phyloP scores from a whole-genome alignment of 2,329 filamentous ascomycete genomes.

The Epicoccum nigrum region DNA sequence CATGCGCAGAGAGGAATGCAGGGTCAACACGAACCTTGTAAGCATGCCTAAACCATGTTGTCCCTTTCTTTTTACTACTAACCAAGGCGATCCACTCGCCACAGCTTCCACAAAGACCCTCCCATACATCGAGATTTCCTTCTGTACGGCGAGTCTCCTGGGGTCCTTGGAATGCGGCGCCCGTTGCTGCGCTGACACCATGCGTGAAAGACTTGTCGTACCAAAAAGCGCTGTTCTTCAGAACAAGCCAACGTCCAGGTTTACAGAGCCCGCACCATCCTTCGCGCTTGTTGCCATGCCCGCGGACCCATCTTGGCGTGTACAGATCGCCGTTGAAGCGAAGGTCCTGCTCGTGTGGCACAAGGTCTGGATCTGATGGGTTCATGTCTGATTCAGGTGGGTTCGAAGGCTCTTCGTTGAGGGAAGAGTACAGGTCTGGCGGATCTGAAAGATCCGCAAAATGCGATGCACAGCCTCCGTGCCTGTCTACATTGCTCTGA shows the following conservation, averaged over 20 bases:
- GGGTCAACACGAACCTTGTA: conserved; percentile 69
- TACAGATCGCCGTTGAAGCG: conserved; percentile 83
- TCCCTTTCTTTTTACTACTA: conserved; percentile 90
- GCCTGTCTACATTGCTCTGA: conserved; percentile 74
- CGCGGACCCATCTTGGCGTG: conserved; percentile 82
- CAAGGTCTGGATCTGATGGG: conserved; percentile 74
- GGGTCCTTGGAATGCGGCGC: conserved; percentile 77
- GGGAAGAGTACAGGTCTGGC: conserved; percentile 76
- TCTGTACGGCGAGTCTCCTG: conserved; percentile 77
- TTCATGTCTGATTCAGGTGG: conserved; percentile 84
- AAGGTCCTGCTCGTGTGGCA: conserved; percentile 75
- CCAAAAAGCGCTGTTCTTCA: conserved; percentile 93
- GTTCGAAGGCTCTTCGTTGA: conserved; percentile 74
- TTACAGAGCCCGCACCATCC: conserved; percentile 92
- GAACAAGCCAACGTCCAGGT: conserved; percentile 80
- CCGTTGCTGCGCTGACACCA: conserved; percentile 82
- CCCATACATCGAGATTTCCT: conserved; percentile 81
- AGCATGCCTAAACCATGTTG: conserved; percentile 87
- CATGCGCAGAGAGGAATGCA: conserved; percentile 17
- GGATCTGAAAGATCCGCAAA: conserved; percentile 76
- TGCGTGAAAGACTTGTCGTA: conserved; percentile 92
- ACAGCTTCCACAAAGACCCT: conserved; percentile 78
- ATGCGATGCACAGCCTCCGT: conserved; percentile 66
- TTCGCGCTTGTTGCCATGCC: conserved; percentile 84
- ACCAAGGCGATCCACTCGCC: conserved; percentile 82